These are phyloP conservation scores for Leccinum imitatum DNA, from an alignment of 768 basidiomycete species.

Conservation along the genomic window DNA sequence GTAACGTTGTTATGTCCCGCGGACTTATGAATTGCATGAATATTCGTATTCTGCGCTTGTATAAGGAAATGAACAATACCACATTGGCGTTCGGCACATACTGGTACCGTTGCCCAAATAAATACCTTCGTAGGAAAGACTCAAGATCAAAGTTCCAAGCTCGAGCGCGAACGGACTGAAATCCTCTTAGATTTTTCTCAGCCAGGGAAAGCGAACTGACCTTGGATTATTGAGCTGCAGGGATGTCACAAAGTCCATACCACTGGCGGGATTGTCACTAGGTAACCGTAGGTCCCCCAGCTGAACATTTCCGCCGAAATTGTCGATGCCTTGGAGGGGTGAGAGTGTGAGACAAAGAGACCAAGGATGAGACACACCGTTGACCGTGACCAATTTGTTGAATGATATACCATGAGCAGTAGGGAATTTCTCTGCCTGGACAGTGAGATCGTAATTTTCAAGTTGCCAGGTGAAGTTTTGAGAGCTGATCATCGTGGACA, in stretches of 20 bases:
- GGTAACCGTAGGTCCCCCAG: conserved; percentile 63
- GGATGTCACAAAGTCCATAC: conserved; percentile 61
- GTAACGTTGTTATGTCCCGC: conserved; percentile 58
- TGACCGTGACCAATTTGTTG: conserved; percentile 56
- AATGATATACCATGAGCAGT: conserved; percentile 64
- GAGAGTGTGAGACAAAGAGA: neutral
- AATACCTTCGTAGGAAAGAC: conserved; percentile 55
- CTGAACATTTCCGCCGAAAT: conserved; percentile 52
- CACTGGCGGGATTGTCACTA: conserved; percentile 61
- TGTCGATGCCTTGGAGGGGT: conserved; percentile 49
- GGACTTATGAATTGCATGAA: conserved; percentile 33
- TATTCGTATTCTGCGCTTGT: neutral
- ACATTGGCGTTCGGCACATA: conserved; percentile 47
- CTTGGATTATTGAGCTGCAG: conserved; percentile 58
- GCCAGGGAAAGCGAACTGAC: conserved; percentile 26
- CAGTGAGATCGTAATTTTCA: conserved; percentile 50
- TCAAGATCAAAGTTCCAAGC: conserved; percentile 65
- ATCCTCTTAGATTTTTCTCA: conserved; percentile 2
- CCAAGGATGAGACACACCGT: conserved; percentile 37
- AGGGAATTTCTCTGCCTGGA: conserved; percentile 68
- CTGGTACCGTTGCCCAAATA: conserved; percentile 53
- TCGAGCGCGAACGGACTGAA: conserved; percentile 62
- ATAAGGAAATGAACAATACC: conserved; percentile 32
- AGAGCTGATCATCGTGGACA: conserved; percentile 60
- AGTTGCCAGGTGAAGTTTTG: conserved; percentile 69